Base-by-base conservation (phyloP, 768 basidiomycete genomes). In the Amanita exitialis region DNA sequence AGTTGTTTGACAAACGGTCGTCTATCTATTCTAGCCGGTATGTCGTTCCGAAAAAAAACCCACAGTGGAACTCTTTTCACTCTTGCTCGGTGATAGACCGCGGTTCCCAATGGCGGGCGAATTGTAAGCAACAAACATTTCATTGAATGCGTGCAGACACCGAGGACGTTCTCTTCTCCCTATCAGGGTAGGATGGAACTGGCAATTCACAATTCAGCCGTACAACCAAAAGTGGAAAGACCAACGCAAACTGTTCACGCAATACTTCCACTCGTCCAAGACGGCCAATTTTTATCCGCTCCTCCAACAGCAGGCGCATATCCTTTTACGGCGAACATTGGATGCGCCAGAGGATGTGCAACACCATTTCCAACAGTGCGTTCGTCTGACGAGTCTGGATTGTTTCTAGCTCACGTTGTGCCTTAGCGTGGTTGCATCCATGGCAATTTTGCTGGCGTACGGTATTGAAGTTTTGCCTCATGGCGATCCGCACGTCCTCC, bases 401-500 rank as follows among this genome's bases (percentile, higher is more conserved):
- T 23, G 13, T 12, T 32, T 32, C 36, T 28, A 10, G 23, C 18
- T 47, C 18, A 34, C 35, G 23, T 9, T 8, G 4, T 38, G 5
- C 32, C n/a, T 9, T 10, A 77, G 74, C 38, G 63, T 71, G 56
- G 62, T 71, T 2, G 74, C 68, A 9, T 62, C 66, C n/a, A 60
- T 69, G 16, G 59, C 72, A 9, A 59, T 78, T 45, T 66, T 66
- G 0, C 53, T 76, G 7, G 69, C 72, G 0, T 78, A 79, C 54
- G 79, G 78, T 2, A 64, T 78, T 16, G 58, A 71, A 10, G 64
- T 72, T 7, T 53, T 64, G 34, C 62, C 68, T 0, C 39, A 57
- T 12, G 57, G 72, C 49, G 78, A 79, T 54, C 72, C 75, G 2
- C 72, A 69, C 54, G 63, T 80, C 30, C 55, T 58, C 0, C 59